A percentile compares a stretch with the other conserved stretches of the same genome.
Evolutionary conservation across 306 rosid species (phyloP).

Genomic region (Mimosa bimucronata): DNA sequence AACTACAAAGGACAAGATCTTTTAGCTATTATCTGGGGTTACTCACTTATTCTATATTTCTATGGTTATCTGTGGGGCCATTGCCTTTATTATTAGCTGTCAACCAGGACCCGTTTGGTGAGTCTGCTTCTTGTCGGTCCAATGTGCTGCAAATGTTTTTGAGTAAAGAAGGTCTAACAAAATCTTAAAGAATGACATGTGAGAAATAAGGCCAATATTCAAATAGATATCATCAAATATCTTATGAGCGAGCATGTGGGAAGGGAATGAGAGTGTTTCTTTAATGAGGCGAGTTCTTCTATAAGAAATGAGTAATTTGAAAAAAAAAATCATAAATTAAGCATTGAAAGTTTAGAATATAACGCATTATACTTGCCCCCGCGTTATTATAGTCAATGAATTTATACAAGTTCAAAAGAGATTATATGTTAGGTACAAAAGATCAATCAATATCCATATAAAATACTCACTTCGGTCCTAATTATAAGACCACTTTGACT

Average conservation of each 20-base stretch:
- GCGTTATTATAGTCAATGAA: not conserved
- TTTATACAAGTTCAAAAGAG: not conserved
- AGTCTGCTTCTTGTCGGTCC: not conserved
- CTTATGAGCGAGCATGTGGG: not conserved
- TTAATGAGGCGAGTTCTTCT: not conserved
- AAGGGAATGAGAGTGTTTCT: not conserved
- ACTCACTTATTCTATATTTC: not conserved
- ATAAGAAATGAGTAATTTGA: no score
- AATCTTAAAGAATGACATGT: not conserved
- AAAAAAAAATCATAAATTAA: not conserved
- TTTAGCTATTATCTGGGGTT: not conserved
- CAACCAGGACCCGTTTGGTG: not conserved
- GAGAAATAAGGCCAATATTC: slow-evolving; percentile 4
- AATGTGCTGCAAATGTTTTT: not conserved
- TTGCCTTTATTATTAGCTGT: not conserved
- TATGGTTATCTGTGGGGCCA: not conserved
- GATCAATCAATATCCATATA: not conserved
- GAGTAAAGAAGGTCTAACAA: not conserved
- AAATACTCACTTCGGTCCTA: not conserved
- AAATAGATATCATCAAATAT: not conserved
- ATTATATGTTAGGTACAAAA: not conserved
- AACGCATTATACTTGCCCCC: not conserved
- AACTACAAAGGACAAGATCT: not conserved
- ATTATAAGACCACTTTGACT: no score
- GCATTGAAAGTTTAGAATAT: not conserved